Base-by-base conservation (phyloP, 2,329 filamentous ascomycete genomes). In the Monilinia laxa region DNA sequence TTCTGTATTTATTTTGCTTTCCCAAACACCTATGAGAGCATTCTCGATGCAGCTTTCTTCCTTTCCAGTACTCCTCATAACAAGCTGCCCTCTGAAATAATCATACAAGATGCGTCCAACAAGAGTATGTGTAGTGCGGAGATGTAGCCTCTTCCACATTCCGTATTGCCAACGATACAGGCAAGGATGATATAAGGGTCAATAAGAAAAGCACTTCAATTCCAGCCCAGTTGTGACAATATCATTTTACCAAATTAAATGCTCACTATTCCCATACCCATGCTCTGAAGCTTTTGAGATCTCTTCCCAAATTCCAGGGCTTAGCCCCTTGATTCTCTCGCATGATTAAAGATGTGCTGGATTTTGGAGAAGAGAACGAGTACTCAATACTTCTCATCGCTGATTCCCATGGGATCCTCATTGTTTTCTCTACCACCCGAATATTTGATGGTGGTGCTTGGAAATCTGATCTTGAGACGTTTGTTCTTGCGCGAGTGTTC, bases 41-140 rank as follows among this genome's bases (percentile, higher is more conserved):
- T 35, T 16, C 31, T 54, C 52, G 16, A 38, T 55, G 6, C 53
- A 55, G 53, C 31, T n/a, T 55, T 55, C 28, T 23, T 60, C 58
- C 9, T 12, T 25, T 28, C 20, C 31, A 38, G n/a, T 49, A 25
- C 20, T 60, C n/a, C 20, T 14, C 23, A 51, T 12, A 23, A 28
- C 42, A 51, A 12, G 45, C 28, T 38, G 23, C 12, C 51, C 9
- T 51, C 20, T 38, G 53, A 38, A 7, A 5, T 38, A 55, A 6
- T 28, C 14, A 18, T 12, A 35, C 40, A 57, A 25, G 20, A 4
- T 25, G 7, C 14, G 23, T 60, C 18, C 23, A 55, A 55, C 31
- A 23, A 55, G 18, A 55, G 31, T 38, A 40, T 16, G 20, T 23
- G 35, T 55, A 23, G 35, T 55, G 7, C 31, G 18, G 28, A 38